Evolutionary conservation across 441 rosid species (phyloP).

Genomic region (Brassica hybrid): DNA sequence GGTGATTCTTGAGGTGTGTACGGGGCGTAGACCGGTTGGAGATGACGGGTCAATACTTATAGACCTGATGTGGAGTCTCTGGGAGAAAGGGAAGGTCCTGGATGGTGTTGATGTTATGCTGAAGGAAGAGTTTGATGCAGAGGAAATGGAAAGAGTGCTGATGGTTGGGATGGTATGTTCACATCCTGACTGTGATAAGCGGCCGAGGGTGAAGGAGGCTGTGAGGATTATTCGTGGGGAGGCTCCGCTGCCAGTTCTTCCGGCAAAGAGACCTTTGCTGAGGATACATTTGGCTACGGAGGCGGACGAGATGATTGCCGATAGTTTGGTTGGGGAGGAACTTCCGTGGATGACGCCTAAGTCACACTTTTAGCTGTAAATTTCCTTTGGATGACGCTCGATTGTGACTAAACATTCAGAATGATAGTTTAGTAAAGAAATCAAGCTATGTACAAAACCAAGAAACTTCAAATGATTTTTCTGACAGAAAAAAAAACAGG

Average conservation of each 20-base stretch:
- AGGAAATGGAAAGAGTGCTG: conserved; percentile 70
- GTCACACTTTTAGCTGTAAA: conserved; percentile 54
- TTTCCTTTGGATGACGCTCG: conserved; percentile 23
- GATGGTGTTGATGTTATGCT: conserved; percentile 64
- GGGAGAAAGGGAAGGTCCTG: conserved; percentile 63
- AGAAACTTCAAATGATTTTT: conserved; percentile 11
- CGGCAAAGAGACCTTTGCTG: conserved; percentile 59
- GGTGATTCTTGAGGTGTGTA: conserved; percentile 75
- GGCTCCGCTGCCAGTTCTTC: conserved; percentile 63
- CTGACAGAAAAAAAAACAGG: background rate
- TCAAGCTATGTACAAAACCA: conserved; percentile 9
- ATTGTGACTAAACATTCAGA: background rate
- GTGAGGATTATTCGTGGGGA: conserved; percentile 70
- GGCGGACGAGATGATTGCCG: conserved; percentile 47
- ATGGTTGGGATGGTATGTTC: conserved; percentile 75
- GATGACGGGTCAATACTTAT: conserved; percentile 59
- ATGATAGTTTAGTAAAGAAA: conserved; percentile 4
- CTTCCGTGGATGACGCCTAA: conserved; percentile 68
- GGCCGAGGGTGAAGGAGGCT: conserved; percentile 66
- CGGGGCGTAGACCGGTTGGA: conserved; percentile 72
- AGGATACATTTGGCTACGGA: conserved; percentile 50
- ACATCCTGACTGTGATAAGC: conserved; percentile 64
- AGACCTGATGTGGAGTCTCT: conserved; percentile 73
- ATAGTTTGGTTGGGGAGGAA: conserved; percentile 50
- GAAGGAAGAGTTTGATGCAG: conserved; percentile 50